These are phyloP conservation scores for Clarireedia hainanense DNA, from an alignment of 2,329 filamentous ascomycete genomes.

Conservation along the genomic window DNA sequence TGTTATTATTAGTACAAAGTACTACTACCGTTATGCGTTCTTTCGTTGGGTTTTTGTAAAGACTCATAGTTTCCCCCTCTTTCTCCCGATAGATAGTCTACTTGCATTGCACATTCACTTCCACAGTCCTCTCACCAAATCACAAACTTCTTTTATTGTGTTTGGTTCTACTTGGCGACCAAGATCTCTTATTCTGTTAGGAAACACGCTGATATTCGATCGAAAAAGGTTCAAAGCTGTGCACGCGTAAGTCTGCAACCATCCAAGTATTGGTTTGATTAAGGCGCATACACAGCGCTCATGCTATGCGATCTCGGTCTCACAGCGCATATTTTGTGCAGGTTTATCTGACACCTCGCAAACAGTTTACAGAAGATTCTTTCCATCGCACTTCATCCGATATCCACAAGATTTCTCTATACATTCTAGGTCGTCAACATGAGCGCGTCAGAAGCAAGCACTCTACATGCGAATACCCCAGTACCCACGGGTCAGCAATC, in stretches of 20 bases:
- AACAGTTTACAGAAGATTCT: neutral
- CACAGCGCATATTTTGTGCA: conserved; percentile 13
- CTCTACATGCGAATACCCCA: conserved; percentile 23
- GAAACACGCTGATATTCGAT: conserved; percentile 4
- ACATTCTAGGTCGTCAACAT: conserved; percentile 13
- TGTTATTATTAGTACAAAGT: too few species aligned
- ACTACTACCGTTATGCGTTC: too few species aligned
- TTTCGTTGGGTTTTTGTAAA: too few species aligned
- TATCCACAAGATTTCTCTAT: neutral
- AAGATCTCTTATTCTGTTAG: neutral
- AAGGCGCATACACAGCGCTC: conserved; percentile 13
- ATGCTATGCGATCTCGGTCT: conserved; percentile 9
- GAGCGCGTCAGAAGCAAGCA: conserved; percentile 26
- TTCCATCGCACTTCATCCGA: neutral
- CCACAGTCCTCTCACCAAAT: neutral
- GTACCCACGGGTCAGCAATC: conserved; percentile 17
- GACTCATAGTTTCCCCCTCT: too few species aligned
- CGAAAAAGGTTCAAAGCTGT: conserved; percentile 4
- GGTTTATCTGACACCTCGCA: conserved; percentile 1
- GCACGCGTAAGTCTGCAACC: conserved; percentile 17
- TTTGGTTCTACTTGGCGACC: neutral
- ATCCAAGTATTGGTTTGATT: conserved; percentile 16
- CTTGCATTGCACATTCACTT: neutral
- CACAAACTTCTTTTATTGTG: neutral
- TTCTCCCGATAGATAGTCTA: too few species aligned